Conservation (phyloP, 1,284 basidiomycete genomes). For the Trichosporon ovoides region DNA sequence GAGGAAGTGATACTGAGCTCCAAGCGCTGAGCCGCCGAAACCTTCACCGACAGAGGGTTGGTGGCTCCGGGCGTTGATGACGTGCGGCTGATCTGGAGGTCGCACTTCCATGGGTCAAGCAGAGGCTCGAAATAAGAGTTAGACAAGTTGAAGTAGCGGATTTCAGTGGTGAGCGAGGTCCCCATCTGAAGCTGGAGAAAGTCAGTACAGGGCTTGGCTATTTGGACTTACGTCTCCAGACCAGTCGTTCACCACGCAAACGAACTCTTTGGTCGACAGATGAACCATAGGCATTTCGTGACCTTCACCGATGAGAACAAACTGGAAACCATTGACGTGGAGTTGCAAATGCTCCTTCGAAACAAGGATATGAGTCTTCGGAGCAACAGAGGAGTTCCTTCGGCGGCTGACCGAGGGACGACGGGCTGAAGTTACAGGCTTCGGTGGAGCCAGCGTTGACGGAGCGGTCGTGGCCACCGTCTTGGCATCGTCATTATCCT, state of each 20-base stretch:
- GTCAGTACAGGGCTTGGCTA: constrained; percentile 5
- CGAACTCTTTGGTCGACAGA: constrained; percentile 78
- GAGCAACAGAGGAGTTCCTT: constrained; percentile 37
- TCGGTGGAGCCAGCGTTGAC: constrained; percentile 19
- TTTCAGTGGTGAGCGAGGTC: constrained; percentile 70
- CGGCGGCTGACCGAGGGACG: constrained; percentile 51
- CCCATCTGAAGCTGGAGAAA: constrained; percentile 69
- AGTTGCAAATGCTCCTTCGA: constrained; percentile 81
- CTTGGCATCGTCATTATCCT: not conserved
- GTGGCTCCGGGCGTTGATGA: constrained; percentile 48
- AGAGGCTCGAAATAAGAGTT: constrained; percentile 99
- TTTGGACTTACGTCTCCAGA: constrained; percentile 68
- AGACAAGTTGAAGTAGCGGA: constrained; percentile 95
- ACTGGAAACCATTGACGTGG: constrained; percentile 80
- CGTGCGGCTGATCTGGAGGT: constrained; percentile 50
- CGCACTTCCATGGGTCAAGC: constrained; percentile 94
- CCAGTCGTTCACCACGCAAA: constrained; percentile 82
- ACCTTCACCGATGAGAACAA: constrained; percentile 90
- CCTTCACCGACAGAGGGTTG: constrained; percentile 58
- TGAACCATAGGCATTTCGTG: constrained; percentile 94
- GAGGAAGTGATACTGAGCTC: constrained; percentile 90
- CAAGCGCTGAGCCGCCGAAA: constrained; percentile 76
- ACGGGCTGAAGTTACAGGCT: constrained; percentile 14
- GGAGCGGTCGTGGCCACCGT: constrained; percentile 15
- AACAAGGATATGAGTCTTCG: constrained; percentile 56